Base-by-base conservation (phyloP, 2,329 filamentous ascomycete species). In the Fusarium marasasianum region DNA sequence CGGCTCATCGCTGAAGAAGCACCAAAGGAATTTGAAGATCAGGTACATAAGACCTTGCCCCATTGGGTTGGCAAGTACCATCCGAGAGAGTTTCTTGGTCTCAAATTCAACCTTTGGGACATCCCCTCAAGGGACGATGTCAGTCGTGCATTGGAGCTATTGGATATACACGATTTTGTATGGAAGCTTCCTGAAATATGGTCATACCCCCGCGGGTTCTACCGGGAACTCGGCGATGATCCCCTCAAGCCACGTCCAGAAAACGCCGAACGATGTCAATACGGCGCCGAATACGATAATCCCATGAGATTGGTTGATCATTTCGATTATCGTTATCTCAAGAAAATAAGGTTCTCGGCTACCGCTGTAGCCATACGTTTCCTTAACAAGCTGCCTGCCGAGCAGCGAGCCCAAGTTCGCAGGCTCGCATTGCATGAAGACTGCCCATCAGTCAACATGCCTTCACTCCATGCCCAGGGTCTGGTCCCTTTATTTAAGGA, bases 301-400 rank as follows among this genome's bases (percentile, higher is more conserved):
- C 48, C 48, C 31, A 24, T 14, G 12, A 35, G 48, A 11, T 3
- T 56, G 4, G 0, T 35, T 5, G 10, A 37, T 10, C 12, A 14
- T 3, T 64, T 43, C 1, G 15, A 14, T 1, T 8, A 26, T 6
- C 63, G 63, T 3, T 6, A 37, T 13, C 63, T 40, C 0, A 6
- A 73, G 1, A 70, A 58, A 12, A 29, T 59, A 2, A 22, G 33
- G 2, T 76, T 73, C 22, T 77, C 73, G 2, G 75, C 75, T 14
- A 38, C 63, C 1, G 65, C 75, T 5, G n/a, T 5, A 4, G 68
- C 73, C 1, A 60, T 77, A 13, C 63, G 45, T 76, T 77, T 10
- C 59, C 54, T 3, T 1, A 18, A 1, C 40, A 51, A 7, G 3
- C 33, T 76, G 2, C 50, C 71, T 1, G 0, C 11, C 6, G 3